Evolutionary conservation across 352 stramenopile species (phyloP).

Genomic region (Phytopythium litorale): DNA sequence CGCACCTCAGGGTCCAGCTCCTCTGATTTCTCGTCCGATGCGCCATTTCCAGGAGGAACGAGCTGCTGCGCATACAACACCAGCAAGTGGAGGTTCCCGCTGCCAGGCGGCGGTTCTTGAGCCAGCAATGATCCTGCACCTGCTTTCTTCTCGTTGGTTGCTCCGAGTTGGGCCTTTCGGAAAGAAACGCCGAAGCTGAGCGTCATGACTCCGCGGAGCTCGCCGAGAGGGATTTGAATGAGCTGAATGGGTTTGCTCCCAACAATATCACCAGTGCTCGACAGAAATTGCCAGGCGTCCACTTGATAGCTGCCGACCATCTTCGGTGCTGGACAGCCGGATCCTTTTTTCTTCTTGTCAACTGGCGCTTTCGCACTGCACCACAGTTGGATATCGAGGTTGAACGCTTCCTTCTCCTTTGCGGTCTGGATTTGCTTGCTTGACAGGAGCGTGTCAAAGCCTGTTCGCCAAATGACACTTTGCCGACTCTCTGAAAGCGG

Average conservation of each 20-base stretch:
- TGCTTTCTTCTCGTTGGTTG: not conserved
- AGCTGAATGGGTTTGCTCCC: not conserved
- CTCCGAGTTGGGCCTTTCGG: conserved; percentile 2
- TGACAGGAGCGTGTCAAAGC: conserved; percentile 15
- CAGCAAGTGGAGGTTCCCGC: conserved; percentile 39
- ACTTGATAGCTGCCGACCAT: conserved; percentile 28
- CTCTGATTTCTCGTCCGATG: conserved; percentile 17
- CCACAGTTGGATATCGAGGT: conserved; percentile 23
- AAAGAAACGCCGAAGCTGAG: conserved; percentile 23
- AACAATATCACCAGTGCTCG: not conserved
- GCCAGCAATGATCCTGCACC: not conserved
- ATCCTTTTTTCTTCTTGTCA: conserved; percentile 8
- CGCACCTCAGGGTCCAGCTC: conserved; percentile 54
- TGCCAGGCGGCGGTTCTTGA: conserved; percentile 12
- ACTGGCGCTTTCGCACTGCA: not conserved
- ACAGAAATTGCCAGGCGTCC: conserved; percentile 17
- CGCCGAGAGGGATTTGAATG: conserved; percentile 17
- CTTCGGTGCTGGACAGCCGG: conserved; percentile 1
- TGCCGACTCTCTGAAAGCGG: conserved; percentile 1
- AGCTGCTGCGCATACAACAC: conserved; percentile 32
- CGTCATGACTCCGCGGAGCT: conserved; percentile 16
- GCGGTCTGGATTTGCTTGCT: conserved; percentile 15
- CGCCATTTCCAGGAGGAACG: conserved; percentile 17
- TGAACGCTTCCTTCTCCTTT: conserved; percentile 31
- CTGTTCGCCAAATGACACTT: conserved; percentile 17